Evolutionary conservation across 768 basidiomycete genomes (phyloP).

Genomic region (Tulasnella sp.): DNA sequence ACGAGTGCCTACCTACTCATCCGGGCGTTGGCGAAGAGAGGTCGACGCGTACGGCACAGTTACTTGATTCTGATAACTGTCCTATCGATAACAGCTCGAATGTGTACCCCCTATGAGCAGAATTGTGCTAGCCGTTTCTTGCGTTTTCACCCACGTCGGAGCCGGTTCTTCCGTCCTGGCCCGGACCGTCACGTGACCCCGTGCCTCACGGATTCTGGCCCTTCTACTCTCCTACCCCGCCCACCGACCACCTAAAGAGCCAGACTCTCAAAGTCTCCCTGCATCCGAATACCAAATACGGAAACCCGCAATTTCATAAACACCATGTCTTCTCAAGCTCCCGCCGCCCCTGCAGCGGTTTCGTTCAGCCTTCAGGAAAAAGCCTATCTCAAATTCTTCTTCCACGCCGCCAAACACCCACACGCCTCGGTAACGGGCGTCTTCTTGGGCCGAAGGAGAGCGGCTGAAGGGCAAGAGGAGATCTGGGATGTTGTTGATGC

Average conservation of each 20-base stretch:
- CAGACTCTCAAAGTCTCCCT: not conserved
- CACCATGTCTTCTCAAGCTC: constrained; percentile 16
- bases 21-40: constrained; percentile 3
- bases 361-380: constrained; percentile 8
- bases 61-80: not conserved
- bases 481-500: constrained; percentile 46
- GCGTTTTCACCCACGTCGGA: not conserved
- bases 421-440: constrained; percentile 73
- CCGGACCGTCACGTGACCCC: not conserved
- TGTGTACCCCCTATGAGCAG: not conserved
- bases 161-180: not conserved
- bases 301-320: not conserved
- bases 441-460: constrained; percentile 56
- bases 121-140: not conserved
- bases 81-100: not conserved
- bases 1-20: not conserved
- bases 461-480: constrained; percentile 31
- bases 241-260: not conserved
- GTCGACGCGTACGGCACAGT: not conserved
- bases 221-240: not conserved
- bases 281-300: not conserved
- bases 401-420: constrained; percentile 78
- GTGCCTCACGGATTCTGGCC: not conserved
- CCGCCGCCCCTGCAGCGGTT: not conserved
- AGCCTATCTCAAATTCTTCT: constrained; percentile 69